Evolutionary conservation across 768 basidiomycete genomes (phyloP).

Genomic region (Paxillus involutus): DNA sequence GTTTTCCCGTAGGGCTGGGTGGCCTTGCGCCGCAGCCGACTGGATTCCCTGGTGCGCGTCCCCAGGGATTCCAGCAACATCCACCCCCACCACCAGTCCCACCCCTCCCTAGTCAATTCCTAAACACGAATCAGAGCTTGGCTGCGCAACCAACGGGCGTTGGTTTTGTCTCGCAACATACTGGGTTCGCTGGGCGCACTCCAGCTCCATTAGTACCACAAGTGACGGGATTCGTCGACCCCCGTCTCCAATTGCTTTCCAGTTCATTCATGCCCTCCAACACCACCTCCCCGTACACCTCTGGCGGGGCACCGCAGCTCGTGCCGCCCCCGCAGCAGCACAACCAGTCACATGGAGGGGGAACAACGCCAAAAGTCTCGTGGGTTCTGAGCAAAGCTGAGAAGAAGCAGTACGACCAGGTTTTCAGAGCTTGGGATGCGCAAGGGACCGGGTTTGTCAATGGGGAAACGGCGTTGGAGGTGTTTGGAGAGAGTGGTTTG

Average conservation of each 20-base stretch:
- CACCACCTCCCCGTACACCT: conserved; percentile 54
- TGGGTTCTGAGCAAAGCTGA: conserved; percentile 89
- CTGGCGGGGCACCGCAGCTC: conserved; percentile 66
- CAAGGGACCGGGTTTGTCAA: conserved; percentile 79
- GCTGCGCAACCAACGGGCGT: conserved; percentile 21
- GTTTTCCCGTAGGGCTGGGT: conserved; percentile 45
- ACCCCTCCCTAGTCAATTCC: conserved; percentile 58
- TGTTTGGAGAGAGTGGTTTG: conserved; percentile 92
- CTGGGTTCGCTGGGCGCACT: conserved; percentile 51
- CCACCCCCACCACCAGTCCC: conserved; percentile 58
- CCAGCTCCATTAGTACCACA: conserved; percentile 62
- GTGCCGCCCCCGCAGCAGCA: conserved; percentile 61
- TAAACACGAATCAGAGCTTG: conserved; percentile 50
- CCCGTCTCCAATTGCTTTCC: conserved; percentile 84
- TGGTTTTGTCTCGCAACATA: conserved; percentile 27
- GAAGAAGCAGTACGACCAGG: conserved; percentile 95
- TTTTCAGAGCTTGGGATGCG: conserved; percentile 96
- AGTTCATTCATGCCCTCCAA: conserved; percentile 87
- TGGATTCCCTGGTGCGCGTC: conserved; percentile 41
- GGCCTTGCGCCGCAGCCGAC: conserved; percentile 64
- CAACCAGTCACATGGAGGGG: conserved; percentile 71
- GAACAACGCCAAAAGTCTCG: conserved; percentile 64
- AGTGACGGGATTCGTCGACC: conserved; percentile 79
- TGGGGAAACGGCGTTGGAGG: conserved; percentile 82
- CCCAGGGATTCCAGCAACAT: neutral